A percentile compares a stretch with the other conserved stretches of the same genome.
Conservation (phyloP, 768 basidiomycete species). For the Boletus subcaerulescens region DNA sequence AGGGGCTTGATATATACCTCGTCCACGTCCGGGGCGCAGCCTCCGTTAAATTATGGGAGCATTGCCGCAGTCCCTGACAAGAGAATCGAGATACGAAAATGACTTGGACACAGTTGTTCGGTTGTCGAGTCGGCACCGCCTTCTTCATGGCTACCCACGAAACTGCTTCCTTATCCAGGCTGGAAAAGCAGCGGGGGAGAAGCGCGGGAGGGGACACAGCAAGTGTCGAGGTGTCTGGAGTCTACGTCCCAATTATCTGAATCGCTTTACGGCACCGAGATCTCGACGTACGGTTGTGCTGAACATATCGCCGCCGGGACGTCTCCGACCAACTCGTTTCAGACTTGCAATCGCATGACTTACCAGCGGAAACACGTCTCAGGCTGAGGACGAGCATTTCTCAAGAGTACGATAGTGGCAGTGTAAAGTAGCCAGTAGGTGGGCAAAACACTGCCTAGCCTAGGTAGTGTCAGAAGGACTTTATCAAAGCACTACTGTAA, state of each 20-base stretch:
- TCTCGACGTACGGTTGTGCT: no score
- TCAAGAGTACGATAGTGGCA: no score
- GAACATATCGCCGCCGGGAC: no score
- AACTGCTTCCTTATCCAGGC: constrained; percentile 16
- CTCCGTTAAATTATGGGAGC: constrained; percentile 20
- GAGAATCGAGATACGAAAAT: background rate
- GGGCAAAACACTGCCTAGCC: no score
- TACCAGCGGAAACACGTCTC: no score
- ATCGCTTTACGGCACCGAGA: constrained; percentile 6
- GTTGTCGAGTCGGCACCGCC: constrained; percentile 20
- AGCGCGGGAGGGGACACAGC: constrained; percentile 3
- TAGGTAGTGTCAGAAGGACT: no score
- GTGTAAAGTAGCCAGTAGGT: no score
- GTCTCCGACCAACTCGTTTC: no score
- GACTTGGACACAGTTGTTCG: constrained; percentile 12
- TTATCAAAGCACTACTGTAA: no score
- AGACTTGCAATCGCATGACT: no score
- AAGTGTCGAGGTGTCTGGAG: constrained; percentile 18
- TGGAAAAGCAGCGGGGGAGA: background rate
- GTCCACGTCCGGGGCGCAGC: constrained; percentile 26
- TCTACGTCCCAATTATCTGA: background rate
- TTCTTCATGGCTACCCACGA: constrained; percentile 7
- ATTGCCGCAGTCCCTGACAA: constrained; percentile 25
- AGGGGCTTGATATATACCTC: constrained; percentile 15
- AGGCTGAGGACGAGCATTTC: no score